A percentile compares a stretch with the other conserved stretches of the same genome.
Evolutionary conservation across 495 filamentous ascomycete genomes (phyloP).

Genomic region (Talaromyces stipitatus): DNA sequence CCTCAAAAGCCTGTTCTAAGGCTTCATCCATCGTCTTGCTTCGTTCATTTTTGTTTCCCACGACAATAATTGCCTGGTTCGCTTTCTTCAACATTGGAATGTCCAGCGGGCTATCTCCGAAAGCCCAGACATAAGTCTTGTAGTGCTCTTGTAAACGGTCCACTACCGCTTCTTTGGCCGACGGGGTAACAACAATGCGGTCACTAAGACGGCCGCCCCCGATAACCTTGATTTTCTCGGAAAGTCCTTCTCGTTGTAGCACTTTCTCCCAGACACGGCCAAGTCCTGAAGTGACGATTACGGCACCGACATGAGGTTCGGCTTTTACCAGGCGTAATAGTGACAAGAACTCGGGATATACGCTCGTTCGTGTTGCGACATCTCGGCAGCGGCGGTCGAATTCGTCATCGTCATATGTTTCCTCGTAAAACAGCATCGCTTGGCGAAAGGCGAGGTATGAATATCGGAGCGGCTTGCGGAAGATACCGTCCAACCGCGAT

Average conservation of each 20-base stretch:
- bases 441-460: conserved; percentile 52
- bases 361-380: conserved; percentile 32
- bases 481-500: conserved; percentile 24
- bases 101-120: conserved; percentile 57
- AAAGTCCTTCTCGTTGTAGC: conserved; percentile 38
- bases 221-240: conserved; percentile 39
- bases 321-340: conserved; percentile 31
- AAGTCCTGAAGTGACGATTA: conserved; percentile 55
- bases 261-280: conserved; percentile 52
- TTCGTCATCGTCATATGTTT: conserved; percentile 24
- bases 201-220: conserved; percentile 47
- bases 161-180: conserved; percentile 45
- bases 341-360: conserved; percentile 42
- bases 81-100: conserved; percentile 49
- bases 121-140: conserved; percentile 43
- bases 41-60: conserved; percentile 38
- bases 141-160: conserved; percentile 24
- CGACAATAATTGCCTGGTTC: conserved; percentile 49
- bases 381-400: conserved; percentile 42
- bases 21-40: conserved; percentile 50
- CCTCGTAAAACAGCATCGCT: conserved; percentile 48
- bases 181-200: conserved; percentile 43
- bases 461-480: conserved; percentile 42
- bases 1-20: conserved; percentile 36
- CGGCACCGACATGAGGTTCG: conserved; percentile 33